Evolutionary conservation across 208 protist species (phyloP).

Genomic region (Leishmania mexicana): DNA sequence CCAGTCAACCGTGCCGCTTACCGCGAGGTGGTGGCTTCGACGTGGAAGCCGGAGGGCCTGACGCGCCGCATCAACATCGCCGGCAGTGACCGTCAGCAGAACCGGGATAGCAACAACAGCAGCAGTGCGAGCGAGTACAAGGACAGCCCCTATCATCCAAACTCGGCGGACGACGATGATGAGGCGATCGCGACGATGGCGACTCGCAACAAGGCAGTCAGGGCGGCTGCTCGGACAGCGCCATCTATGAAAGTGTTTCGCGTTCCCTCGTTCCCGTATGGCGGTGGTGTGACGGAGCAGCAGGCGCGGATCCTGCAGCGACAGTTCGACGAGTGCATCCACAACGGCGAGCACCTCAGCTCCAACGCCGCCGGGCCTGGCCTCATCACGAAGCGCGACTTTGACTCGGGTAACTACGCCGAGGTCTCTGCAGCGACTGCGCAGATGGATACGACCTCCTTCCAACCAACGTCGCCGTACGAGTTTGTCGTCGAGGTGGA

Average conservation of each 20-base stretch:
- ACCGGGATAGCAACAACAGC: slow-evolving; percentile 15
- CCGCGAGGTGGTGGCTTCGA: slow-evolving; percentile 57
- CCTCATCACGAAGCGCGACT: slow-evolving; percentile 49
- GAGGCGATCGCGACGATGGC: slow-evolving; percentile 20
- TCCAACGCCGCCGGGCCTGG: slow-evolving; percentile 31
- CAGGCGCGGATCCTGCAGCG: slow-evolving; percentile 55
- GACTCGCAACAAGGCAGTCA: slow-evolving; percentile 27
- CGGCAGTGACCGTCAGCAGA: background rate
- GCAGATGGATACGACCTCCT: slow-evolving; percentile 33
- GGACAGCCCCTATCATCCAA: background rate
- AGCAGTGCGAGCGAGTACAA: slow-evolving; percentile 23
- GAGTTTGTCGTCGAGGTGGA: slow-evolving; percentile 91
- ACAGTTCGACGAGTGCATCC: slow-evolving; percentile 56
- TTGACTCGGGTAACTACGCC: slow-evolving; percentile 41
- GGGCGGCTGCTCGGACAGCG: slow-evolving; percentile 8
- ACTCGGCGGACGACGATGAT: slow-evolving; percentile 23
- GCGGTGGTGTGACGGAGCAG: slow-evolving; percentile 78
- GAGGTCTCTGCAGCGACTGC: slow-evolving; percentile 44
- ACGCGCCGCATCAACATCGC: slow-evolving; percentile 26
- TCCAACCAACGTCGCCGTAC: slow-evolving; percentile 72
- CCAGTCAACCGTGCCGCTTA: slow-evolving; percentile 67
- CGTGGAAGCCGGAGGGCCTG: slow-evolving; percentile 80
- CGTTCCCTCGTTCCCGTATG: slow-evolving; percentile 85
- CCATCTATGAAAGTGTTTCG: slow-evolving; percentile 52
- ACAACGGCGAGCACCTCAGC: slow-evolving; percentile 33